phyloP scores from a whole-genome alignment of 2,329 filamentous ascomycete species.

The Fusarium penzigii region DNA sequence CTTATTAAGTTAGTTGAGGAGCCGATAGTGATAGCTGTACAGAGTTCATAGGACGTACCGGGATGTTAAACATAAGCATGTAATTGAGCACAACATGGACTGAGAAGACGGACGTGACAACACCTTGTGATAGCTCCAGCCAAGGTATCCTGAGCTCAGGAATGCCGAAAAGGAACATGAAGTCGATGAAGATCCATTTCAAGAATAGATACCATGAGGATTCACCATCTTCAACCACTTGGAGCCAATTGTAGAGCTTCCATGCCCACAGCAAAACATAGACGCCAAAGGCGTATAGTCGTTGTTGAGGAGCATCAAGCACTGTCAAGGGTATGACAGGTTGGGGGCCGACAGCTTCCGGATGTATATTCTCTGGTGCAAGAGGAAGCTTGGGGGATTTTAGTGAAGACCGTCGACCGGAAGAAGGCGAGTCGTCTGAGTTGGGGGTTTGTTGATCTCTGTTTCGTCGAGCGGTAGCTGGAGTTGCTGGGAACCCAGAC shows the following conservation, averaged over 20 bases:
- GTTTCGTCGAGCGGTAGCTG: conserved; percentile 47
- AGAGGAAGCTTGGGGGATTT: conserved; percentile 44
- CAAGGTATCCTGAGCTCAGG: conserved; percentile 91
- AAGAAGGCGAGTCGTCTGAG: conserved; percentile 33
- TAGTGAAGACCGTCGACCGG: conserved; percentile 29
- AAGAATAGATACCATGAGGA: conserved; percentile 88
- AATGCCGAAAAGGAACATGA: conserved; percentile 81
- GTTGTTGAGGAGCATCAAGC: conserved; percentile 87
- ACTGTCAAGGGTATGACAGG: conserved; percentile 81
- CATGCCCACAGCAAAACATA: conserved; percentile 77
- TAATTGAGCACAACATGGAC: conserved; percentile 73
- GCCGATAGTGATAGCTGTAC: not conserved
- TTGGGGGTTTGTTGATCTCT: conserved; percentile 35
- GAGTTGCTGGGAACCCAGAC: conserved; percentile 80
- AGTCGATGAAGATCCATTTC: conserved; percentile 91
- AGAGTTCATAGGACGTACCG: conserved; percentile 50
- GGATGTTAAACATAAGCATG: conserved; percentile 90
- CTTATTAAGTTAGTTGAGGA: conserved; percentile 37
- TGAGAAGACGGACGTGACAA: conserved; percentile 70
- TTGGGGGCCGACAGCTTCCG: conserved; percentile 32
- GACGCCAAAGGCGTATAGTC: conserved; percentile 81
- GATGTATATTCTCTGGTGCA: conserved; percentile 45
- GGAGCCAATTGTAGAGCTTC: conserved; percentile 84
- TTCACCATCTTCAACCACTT: conserved; percentile 75
- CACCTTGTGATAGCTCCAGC: conserved; percentile 84